Base-by-base conservation (phyloP, 805 yeast species). In the Candida krabiensis region DNA sequence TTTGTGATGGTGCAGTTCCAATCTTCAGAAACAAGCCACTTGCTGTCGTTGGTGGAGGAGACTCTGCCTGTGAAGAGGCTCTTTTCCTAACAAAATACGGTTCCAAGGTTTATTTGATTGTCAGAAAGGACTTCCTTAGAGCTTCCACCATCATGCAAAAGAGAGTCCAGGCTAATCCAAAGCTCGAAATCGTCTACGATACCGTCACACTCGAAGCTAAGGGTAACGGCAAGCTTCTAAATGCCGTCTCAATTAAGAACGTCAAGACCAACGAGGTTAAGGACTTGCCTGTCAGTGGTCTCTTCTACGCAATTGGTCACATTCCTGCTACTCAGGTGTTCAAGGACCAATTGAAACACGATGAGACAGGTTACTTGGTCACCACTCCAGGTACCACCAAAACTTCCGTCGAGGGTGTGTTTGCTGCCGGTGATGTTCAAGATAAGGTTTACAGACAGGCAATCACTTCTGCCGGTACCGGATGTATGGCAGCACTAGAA, bases 1-100 rank as follows among this genome's bases (percentile, higher is more conserved):
- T 93, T 46, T 93, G 99, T 71, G 99, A 93, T 64, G 99, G 99
- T 68, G 99, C 99, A 23, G 95, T 93, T 34, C 99, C 99, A 55
- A 90, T 93, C 55, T 93, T 93, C 75, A 86, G 98, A 76, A 86
- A 93, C 75, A 86, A 89, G 69, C 98, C 99, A 27, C 78, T 93
- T 63, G 98, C 96, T 18, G 99, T 93, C 41, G 73, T 93, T 52
- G 99, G 99, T 44, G 99, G 99, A 52, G 99, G 99, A 66, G 99
- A 93, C 69, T 89, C 97, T 52, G 99, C 99, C 14, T 95, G 98
- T 67, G 99, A 93, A 72, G 99, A 93, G 72, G 99, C 99, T 22
- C 71, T 86, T 51, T 93, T 93, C 70, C 76, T 93, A 64, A 93
- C 99, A 56, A 93, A 93, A 67, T 93, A 93, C 68, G 99, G 96